phyloP scores from a whole-genome alignment of 495 filamentous ascomycete species.

The Aspergillus steynii region DNA sequence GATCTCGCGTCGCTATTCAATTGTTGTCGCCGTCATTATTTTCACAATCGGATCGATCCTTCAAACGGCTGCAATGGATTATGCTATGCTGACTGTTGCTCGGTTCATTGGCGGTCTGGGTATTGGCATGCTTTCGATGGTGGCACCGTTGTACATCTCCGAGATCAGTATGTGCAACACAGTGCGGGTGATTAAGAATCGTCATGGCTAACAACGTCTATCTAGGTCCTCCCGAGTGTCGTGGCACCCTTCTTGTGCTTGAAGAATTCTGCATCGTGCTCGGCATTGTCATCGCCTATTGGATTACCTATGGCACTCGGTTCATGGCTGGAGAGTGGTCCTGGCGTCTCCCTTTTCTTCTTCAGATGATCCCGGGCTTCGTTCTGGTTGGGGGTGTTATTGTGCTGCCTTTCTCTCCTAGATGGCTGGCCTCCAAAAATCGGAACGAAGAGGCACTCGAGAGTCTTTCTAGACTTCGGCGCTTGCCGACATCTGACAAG shows the following conservation, averaged over 20 bases:
- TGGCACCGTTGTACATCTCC: conserved; percentile 56
- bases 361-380: conserved; percentile 52
- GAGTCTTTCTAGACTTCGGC: conserved; percentile 46
- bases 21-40: conserved; percentile 55
- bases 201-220: conserved; percentile 3
- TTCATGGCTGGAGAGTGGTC: conserved; percentile 53
- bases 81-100: conserved; percentile 58
- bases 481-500: conserved; percentile 39
- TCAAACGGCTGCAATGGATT: conserved; percentile 56
- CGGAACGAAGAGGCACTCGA: conserved; percentile 49
- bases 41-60: conserved; percentile 56
- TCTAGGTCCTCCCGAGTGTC: conserved; percentile 51
- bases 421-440: conserved; percentile 52
- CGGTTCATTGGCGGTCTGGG: conserved; percentile 62
- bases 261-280: conserved; percentile 57
- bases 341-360: conserved; percentile 51
- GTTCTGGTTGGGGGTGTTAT: conserved; percentile 46
- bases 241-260: conserved; percentile 53
- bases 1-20: conserved; percentile 57
- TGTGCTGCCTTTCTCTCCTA: conserved; percentile 53
- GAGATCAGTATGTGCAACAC: conserved; percentile 45
- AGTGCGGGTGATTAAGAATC: background rate
- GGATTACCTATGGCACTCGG: conserved; percentile 57
- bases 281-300: conserved; percentile 58
- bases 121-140: conserved; percentile 59